Percentiles rank a stretch among this genome's conserved stretches.
Conservation (phyloP, 2,329 filamentous ascomycete genomes). For the Neopestalotiopsis clavispora region DNA sequence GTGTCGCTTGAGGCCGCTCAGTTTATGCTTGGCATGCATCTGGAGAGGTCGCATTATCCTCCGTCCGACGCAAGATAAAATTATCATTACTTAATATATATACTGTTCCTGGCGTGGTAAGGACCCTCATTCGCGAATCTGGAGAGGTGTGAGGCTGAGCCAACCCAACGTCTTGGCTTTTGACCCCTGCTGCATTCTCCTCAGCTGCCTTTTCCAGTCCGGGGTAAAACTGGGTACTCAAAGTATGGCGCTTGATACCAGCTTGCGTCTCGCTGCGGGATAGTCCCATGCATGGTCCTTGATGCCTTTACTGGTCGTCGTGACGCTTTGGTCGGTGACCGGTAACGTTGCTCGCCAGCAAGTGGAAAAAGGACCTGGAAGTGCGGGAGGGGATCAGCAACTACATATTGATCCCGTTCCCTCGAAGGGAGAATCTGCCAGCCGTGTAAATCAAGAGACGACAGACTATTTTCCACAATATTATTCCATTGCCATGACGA, state of each 20-base stretch:
- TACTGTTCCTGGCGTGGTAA: neutral
- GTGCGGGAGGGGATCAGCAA: neutral
- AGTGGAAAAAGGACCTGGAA: neutral
- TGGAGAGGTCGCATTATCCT: neutral
- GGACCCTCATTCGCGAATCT: neutral
- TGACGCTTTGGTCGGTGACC: neutral
- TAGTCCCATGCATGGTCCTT: neutral
- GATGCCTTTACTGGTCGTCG: neutral
- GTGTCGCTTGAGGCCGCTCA: neutral
- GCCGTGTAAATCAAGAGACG: too few species aligned
- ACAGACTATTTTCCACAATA: neutral
- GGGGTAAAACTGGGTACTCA: neutral
- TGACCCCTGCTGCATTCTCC: neutral
- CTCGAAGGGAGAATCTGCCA: neutral
- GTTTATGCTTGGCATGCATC: neutral
- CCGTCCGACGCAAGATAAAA: neutral
- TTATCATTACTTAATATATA: too few species aligned
- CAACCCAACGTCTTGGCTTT: neutral
- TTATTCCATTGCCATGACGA: neutral
- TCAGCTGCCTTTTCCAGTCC: neutral
- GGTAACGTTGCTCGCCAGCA: neutral
- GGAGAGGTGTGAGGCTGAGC: neutral
- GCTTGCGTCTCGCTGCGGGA: neutral
- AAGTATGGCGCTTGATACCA: neutral
- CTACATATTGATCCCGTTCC: neutral